A percentile compares a stretch with the other conserved stretches of the same genome.
Evolutionary conservation across 805 yeast species (phyloP).

Genomic region (Saccharomycopsis sp.): DNA sequence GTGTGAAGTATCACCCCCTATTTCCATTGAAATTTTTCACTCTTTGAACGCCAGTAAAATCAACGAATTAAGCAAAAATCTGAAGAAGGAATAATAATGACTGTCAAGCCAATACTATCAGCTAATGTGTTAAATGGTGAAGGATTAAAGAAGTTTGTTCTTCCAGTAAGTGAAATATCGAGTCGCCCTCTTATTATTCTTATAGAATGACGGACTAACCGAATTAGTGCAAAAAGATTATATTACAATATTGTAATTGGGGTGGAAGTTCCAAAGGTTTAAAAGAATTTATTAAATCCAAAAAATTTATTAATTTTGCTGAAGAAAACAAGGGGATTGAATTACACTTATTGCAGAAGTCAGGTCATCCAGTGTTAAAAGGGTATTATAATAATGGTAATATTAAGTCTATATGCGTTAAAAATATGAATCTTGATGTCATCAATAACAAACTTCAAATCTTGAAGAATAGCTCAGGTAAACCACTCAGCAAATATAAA

Average conservation of each 20-base stretch:
- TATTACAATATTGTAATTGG: conserved; percentile 84
- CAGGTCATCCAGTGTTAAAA: conserved; percentile 76
- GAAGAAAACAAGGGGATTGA: conserved; percentile 55
- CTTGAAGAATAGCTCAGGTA: conserved; percentile 65
- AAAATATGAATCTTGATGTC: conserved; percentile 57
- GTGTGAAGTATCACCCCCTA: too few relatives aligned
- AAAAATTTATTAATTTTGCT: conserved; percentile 50
- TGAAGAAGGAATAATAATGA: background rate
- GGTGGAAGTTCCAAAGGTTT: conserved; percentile 92
- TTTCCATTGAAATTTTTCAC: too few relatives aligned
- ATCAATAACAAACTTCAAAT: conserved; percentile 60
- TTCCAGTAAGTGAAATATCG: background rate
- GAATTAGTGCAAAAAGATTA: conserved; percentile 60
- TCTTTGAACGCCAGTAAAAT: too few relatives aligned
- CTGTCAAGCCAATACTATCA: background rate
- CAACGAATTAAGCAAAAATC: too few relatives aligned
- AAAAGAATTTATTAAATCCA: conserved; percentile 54
- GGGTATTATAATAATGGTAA: conserved; percentile 47
- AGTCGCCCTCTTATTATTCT: too few relatives aligned
- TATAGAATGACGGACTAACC: too few relatives aligned
- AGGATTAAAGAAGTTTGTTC: background rate
- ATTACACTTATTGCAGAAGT: conserved; percentile 58
- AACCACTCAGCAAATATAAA: conserved; percentile 45
- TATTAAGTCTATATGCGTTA: conserved; percentile 63
- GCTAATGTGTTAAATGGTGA: background rate